phyloP scores from a whole-genome alignment of 768 basidiomycete species.

The Kwoniella shandongensis region DNA sequence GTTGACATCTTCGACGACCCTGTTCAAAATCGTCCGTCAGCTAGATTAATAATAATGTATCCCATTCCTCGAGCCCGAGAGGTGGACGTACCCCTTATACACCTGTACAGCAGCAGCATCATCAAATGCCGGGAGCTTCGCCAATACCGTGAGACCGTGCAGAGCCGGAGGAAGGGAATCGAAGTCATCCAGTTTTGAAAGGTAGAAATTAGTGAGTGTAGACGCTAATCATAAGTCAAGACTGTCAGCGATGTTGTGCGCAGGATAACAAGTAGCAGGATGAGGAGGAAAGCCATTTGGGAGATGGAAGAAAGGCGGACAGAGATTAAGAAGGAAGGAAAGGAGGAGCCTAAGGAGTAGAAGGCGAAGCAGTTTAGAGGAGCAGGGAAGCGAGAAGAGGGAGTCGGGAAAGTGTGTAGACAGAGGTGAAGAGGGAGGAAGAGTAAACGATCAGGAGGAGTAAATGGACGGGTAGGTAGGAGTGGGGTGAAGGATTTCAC shows the following conservation, averaged over 20 bases:
- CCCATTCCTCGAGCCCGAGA: neutral
- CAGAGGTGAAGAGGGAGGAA: neutral
- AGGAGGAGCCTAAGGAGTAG: too few species aligned
- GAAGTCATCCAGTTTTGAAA: conserved; percentile 79
- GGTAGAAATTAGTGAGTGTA: conserved; percentile 78
- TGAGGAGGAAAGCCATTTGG: too few species aligned
- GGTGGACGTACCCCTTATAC: conserved; percentile 60
- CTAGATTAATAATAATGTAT: neutral
- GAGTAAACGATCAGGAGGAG: neutral
- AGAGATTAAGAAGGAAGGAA: too few species aligned
- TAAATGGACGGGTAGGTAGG: neutral
- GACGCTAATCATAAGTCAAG: conserved; percentile 60
- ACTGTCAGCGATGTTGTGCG: too few species aligned
- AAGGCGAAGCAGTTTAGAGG: too few species aligned
- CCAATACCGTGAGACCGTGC: conserved; percentile 69
- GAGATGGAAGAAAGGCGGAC: too few species aligned
- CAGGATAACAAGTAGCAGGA: too few species aligned
- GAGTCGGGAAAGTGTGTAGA: neutral
- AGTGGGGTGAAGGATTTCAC: too few species aligned
- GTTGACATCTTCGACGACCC: conserved; percentile 72
- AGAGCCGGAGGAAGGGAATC: conserved; percentile 81
- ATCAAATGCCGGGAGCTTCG: conserved; percentile 64
- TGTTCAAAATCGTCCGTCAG: conserved; percentile 49
- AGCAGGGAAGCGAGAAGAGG: too few species aligned
- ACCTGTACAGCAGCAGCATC: conserved; percentile 66